Evolutionary conservation across 306 rosid genomes (phyloP), one percentile per base, ranked within the genome.

Genomic region (Geum urbanum): DNA sequence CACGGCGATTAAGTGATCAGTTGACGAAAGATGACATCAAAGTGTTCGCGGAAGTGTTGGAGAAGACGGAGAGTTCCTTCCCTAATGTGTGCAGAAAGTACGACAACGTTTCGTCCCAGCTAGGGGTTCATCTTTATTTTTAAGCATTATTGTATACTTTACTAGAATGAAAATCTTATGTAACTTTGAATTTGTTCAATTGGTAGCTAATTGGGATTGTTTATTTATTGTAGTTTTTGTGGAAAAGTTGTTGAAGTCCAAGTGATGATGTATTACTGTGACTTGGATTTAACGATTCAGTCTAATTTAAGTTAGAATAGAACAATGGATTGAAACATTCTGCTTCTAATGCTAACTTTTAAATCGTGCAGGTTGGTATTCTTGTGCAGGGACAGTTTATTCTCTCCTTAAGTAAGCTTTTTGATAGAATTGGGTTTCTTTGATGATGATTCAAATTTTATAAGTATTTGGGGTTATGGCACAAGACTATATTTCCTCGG

Each of bases 1-100:
- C 8, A 22, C 7, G 10, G 2, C 1, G 32, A 27, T 27, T 27
- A 74, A 88, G 97, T 66, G 84, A 84, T 71, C 76, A 76, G 20
- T 79, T 91, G 72, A 85, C 97, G 2, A 85, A 84, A 76, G 96
- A 91, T 79, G 97, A 91, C 65, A 69, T 91, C 51, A 91, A 87
- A 79, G 97, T 89, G 6, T 91, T 71, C 72, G 90, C 86, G 10
- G 83, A 83, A 43, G 91, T 91, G 74, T 32, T 37, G 52, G 86
- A 62, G 70, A 85, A 81, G 85, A 91, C 96, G 0, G 80, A 77
- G 7, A 73, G 49, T 5, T 63, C 89, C 63, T 81, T 77, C 20
- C 78, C 87, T 41, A 79, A 82, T 83, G 96, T 81, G 37, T 73
- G 85, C 71, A 79, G 48, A 77, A 89, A 96, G 97, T 89, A 84